Evolutionary conservation across 345 rosid genomes (phyloP).

Genomic region (Microthlaspi erraticum): DNA sequence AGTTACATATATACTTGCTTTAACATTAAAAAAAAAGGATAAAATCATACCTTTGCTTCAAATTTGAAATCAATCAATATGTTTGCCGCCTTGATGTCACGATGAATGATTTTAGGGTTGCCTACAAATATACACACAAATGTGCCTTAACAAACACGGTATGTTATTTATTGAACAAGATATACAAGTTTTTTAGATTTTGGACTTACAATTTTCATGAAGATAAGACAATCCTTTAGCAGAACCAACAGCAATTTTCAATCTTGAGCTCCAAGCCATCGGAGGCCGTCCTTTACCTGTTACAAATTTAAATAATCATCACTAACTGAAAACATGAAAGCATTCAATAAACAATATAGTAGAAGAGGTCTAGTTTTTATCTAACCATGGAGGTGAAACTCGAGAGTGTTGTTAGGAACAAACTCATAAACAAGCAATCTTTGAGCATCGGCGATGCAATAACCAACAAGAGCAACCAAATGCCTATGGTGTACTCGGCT

Average conservation of each 20-base stretch:
- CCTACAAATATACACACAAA: slow-evolving; percentile 51
- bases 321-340: neutral
- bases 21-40: neutral
- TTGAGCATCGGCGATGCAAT: slow-evolving; percentile 56
- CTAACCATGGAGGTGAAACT: slow-evolving; percentile 73
- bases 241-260: slow-evolving; percentile 80
- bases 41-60: slow-evolving; percentile 76
- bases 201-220: slow-evolving; percentile 85
- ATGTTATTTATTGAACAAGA: neutral
- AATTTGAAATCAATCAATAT: slow-evolving; percentile 79
- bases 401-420: slow-evolving; percentile 64
- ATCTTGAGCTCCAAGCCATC: slow-evolving; percentile 73
- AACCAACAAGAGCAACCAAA: slow-evolving; percentile 75
- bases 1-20: neutral
- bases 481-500: slow-evolving; percentile 72
- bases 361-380: neutral
- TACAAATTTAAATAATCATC: slow-evolving; percentile 6
- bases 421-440: slow-evolving; percentile 78
- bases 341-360: neutral
- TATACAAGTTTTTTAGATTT: neutral
- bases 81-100: slow-evolving; percentile 88
- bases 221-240: slow-evolving; percentile 93
- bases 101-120: slow-evolving; percentile 86
- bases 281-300: slow-evolving; percentile 73
- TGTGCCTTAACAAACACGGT: neutral